Conservation (phyloP, 1,284 basidiomycete species). For the Coniferiporia weirii region DNA sequence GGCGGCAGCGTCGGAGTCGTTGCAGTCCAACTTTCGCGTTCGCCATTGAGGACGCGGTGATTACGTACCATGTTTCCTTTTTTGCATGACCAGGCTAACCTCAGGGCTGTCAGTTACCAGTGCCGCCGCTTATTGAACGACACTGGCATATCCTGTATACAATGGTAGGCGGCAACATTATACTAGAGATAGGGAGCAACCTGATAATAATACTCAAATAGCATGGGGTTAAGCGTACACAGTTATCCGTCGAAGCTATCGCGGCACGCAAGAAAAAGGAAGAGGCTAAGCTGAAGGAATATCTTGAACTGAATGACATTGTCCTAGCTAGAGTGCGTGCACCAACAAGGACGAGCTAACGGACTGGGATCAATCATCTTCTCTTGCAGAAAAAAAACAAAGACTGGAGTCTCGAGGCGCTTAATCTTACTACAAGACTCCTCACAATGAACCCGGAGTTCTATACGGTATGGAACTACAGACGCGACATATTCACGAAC, state of each 20-base stretch:
- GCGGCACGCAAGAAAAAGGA: conserved; percentile 68
- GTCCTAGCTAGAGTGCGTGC: conserved; percentile 60
- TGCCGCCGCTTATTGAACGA: neutral
- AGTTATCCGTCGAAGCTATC: conserved; percentile 55
- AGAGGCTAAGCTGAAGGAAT: conserved; percentile 68
- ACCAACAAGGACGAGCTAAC: neutral
- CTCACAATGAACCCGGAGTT: conserved; percentile 84
- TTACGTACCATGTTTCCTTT: neutral
- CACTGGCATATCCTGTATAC: neutral
- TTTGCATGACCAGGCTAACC: neutral
- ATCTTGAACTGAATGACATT: conserved; percentile 60
- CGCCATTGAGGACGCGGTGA: conserved; percentile 2
- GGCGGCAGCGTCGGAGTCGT: neutral
- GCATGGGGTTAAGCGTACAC: conserved; percentile 78
- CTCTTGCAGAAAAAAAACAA: conserved; percentile 53
- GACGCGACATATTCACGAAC: conserved; percentile 70
- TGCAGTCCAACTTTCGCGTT: neutral
- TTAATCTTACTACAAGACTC: conserved; percentile 70
- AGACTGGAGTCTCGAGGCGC: conserved; percentile 65
- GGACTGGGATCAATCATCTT: neutral
- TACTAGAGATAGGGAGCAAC: neutral
- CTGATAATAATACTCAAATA: conserved; percentile 22
- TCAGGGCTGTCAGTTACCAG: neutral
- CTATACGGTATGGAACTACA: conserved; percentile 92
- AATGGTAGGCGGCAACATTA: neutral